Base-by-base conservation (phyloP, 176 grass and related monocot genomes). In the Themeda triandra region DNA sequence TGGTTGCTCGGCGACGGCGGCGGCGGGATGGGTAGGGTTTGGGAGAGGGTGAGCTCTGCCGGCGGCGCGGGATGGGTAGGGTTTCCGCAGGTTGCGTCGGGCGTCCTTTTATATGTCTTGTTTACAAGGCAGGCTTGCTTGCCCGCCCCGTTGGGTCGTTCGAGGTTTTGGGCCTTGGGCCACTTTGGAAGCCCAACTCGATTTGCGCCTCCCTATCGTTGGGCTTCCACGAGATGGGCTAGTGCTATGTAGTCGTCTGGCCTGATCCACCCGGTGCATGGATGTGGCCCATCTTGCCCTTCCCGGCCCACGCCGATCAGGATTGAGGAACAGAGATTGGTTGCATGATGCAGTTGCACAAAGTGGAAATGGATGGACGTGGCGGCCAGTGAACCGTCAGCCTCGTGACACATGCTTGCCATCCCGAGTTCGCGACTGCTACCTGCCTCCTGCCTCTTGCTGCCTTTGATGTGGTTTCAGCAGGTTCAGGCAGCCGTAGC, bases 131-230 rank as follows among this genome's bases (percentile, higher is more conserved):
- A 4, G 10, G 36, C 24, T 23, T 37, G 37, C 68, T 70, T n/a
- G 68, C 36, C 36, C 24, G 7, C 29, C 37, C 39, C 11, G 39
- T 71, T 71, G 40, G 71, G 1, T 15, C 15, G 25, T 56, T 58
- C n/a, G 21, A 19, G 0, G 27, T 36, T 36, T 36, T 68, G 65
- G 32, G 31, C 65, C 15, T 49, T 49, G 46, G 46, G 46, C 18
- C 46, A 49, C 15, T 49, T 49, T 49, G 46, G 6, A 49, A 49
- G 46, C 46, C 46, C 15, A 46, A 46, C 44, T 14, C 13, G 12
- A 13, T 4, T 0, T 3, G 4, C 12, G 3, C n/a, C n/a, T n/a
- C n/a, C n/a, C n/a, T n/a, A n/a, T n/a, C n/a, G 13, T 17, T 46
- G 44, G 44, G 44, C 44, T 46, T 46, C n/a, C n/a, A n/a, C n/a